Percentiles rank a stretch among this genome's conserved stretches.
These are phyloP conservation scores for Ascochyta lentis DNA, from an alignment of 2,329 filamentous ascomycete genomes.

Conservation along the genomic window DNA sequence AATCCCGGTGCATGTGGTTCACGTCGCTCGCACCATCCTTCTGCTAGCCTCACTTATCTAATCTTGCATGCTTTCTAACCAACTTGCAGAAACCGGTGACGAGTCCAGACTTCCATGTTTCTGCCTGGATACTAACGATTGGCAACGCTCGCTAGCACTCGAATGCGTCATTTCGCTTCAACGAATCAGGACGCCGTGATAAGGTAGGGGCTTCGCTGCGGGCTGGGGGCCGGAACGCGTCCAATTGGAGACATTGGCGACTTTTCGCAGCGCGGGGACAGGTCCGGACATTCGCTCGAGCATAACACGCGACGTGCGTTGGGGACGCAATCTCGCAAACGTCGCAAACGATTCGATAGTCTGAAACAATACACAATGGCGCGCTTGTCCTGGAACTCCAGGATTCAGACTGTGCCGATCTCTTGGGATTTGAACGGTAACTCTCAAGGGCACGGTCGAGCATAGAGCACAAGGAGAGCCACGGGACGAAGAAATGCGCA, in stretches of 20 bases:
- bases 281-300: slow-evolving; percentile 10
- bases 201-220: slow-evolving; percentile 10
- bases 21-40: slow-evolving; percentile 7
- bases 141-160: not conserved
- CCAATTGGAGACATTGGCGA: slow-evolving; percentile 22
- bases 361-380: not conserved
- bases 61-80: slow-evolving; percentile 6
- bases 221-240: slow-evolving; percentile 11
- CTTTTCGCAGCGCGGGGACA: slow-evolving; percentile 6
- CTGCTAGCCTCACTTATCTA: slow-evolving; percentile 7
- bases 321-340: slow-evolving; percentile 15
- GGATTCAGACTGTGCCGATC: slow-evolving; percentile 6
- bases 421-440: not conserved
- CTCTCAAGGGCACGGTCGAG: slow-evolving; percentile 1
- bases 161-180: slow-evolving; percentile 4
- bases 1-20: slow-evolving; percentile 7
- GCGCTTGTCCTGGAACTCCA: slow-evolving; percentile 1
- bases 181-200: slow-evolving; percentile 13
- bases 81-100: slow-evolving; percentile 11
- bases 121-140: not conserved
- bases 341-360: slow-evolving; percentile 4
- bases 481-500: slow-evolving; percentile 6
- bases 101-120: slow-evolving; percentile 1
- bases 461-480: slow-evolving; percentile 5
- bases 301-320: slow-evolving; percentile 9